Evolutionary conservation across 345 rosid species (phyloP).

Genomic region (Cardamine resedifolia): DNA sequence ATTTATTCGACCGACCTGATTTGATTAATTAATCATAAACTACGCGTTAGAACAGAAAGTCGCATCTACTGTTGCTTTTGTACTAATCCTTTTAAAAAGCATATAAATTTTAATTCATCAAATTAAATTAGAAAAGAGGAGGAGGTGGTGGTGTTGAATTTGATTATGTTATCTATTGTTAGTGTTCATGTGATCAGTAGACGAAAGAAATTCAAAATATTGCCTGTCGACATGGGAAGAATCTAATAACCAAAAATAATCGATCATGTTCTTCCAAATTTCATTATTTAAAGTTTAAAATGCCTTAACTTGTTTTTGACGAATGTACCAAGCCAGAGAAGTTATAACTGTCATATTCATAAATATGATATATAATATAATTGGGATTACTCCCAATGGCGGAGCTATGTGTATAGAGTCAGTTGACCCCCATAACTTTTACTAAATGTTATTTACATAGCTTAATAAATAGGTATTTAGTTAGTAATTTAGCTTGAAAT

Average conservation of each 20-base stretch:
- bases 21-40: constrained; percentile 39
- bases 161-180: constrained; percentile 40
- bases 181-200: constrained; percentile 40
- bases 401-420: too few relatives aligned
- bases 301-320: constrained; percentile 31
- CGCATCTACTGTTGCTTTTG: constrained; percentile 37
- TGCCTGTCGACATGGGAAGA: constrained; percentile 30
- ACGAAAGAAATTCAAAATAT: constrained; percentile 3
- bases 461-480: too few relatives aligned
- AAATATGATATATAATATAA: not conserved
- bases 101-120: not conserved
- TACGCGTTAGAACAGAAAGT: constrained; percentile 40
- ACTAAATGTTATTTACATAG: too few relatives aligned
- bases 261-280: constrained; percentile 24
- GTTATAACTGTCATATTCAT: constrained; percentile 26
- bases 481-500: too few relatives aligned
- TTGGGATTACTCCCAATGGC: not conserved
- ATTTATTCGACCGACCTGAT: constrained; percentile 43
- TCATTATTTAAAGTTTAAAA: not conserved
- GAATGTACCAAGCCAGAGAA: constrained; percentile 33
- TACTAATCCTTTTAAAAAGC: constrained; percentile 1
- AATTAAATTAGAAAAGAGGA: constrained; percentile 24
- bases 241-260: constrained; percentile 28
- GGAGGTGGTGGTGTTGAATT: constrained; percentile 38
- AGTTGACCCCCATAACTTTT: too few relatives aligned